Evolutionary conservation across 257 asterid species (phyloP).

Genomic region (Thymus quinquecostatus): DNA sequence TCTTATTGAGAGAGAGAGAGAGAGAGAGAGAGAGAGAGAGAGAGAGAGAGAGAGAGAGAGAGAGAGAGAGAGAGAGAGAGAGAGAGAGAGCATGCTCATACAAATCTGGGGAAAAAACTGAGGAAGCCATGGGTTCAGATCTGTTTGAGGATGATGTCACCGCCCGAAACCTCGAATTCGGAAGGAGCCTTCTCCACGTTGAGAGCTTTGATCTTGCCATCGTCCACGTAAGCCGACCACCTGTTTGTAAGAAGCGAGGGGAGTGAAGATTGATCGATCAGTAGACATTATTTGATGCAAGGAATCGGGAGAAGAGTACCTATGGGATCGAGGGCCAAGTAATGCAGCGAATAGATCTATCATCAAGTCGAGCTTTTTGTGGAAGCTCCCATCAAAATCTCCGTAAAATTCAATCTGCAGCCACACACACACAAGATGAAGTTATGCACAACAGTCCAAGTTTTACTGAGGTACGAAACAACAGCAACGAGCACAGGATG

Average conservation of each 20-base stretch:
- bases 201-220: slow-evolving; percentile 79
- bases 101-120: background rate
- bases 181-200: slow-evolving; percentile 89
- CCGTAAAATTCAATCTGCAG: slow-evolving; percentile 95
- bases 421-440: slow-evolving; percentile 10
- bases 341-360: slow-evolving; percentile 80
- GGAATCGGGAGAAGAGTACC: slow-evolving; percentile 45
- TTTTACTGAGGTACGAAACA: background rate
- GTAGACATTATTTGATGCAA: background rate
- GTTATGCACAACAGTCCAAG: background rate
- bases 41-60: background rate
- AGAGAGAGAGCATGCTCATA: slow-evolving; percentile 11
- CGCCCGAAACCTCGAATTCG: slow-evolving; percentile 87
- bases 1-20: too few relatives aligned
- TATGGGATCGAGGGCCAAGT: slow-evolving; percentile 88
- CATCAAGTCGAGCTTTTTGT: slow-evolving; percentile 77
- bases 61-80: too few relatives aligned
- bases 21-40: background rate
- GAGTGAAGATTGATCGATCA: background rate
- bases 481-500: background rate
- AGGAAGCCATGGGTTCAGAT: slow-evolving; percentile 41
- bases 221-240: slow-evolving; percentile 95
- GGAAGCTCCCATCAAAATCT: slow-evolving; percentile 96
- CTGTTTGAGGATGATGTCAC: slow-evolving; percentile 75
- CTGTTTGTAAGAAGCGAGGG: slow-evolving; percentile 38